Evolutionary conservation across 1,139 yeast species (phyloP), one percentile per base, ranked within the genome.

Genomic region (Debaryomyces robertsiae): DNA sequence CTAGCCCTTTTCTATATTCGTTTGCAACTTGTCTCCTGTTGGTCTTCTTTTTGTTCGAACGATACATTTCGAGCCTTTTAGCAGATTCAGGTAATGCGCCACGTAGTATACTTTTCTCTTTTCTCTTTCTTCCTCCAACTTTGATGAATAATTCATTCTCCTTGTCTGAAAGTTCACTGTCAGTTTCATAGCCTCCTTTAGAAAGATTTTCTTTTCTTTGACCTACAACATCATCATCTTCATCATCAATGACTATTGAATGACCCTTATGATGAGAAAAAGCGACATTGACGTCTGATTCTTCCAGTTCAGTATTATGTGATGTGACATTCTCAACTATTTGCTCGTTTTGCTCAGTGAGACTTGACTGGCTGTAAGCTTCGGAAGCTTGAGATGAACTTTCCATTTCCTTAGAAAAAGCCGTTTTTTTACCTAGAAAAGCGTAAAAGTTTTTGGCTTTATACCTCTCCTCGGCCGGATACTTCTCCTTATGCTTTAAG

Each of bases 41-140:
- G 6, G 11, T 22, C 9, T 35, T 30, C 32, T 18, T 30, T 19
- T 28, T 40, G 17, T 39, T 23, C 18, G 32, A 22, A 5, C 31
- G 39, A 41, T 61, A 67, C n/a, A 61, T 47, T 4, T 57, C 58
- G 15, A 67, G 51, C 40, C 62, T 52, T 53, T 53, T 64, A 14
- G 73, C 69, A 1, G 74, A 68, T 42, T 69, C 75, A 0, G 76
- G 76, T 7, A 69, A 52, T 0, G 65, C 65, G 0, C 75, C 75
- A 23, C 58, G 49, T 10, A 69, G 48, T 3, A 67, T 60, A 34
- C 55, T 58, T 36, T 53, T 61, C 35, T 63, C 64, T 38, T 57
- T 65, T 35, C 63, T 42, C 22, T 49, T 45, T 27, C 60, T 51
- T 3, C 74, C 73, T 1, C 74, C 74, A 2, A 67, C 67, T 28